Percentiles rank a stretch among this genome's conserved stretches.
Conservation (phyloP, 352 stramenopile species). For the Phytopythium oedochilum region DNA sequence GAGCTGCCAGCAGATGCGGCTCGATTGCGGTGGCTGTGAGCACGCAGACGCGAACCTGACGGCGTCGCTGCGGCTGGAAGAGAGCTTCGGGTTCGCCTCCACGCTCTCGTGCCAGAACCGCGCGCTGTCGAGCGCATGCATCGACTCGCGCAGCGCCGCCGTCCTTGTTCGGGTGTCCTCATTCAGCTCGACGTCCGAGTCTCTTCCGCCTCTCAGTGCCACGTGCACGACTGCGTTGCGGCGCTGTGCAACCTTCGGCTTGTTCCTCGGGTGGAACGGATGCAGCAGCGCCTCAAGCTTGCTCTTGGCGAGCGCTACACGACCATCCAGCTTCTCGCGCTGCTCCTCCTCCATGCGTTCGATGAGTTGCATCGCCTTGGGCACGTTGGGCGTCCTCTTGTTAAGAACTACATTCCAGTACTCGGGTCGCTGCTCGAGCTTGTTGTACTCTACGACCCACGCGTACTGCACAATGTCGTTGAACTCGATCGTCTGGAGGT, state of each 20-base stretch:
- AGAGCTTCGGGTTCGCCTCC: conserved; percentile 19
- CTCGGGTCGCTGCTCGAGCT: conserved; percentile 38
- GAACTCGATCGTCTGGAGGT: conserved; percentile 65
- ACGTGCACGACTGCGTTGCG: conserved; percentile 42
- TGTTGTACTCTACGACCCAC: conserved; percentile 67
- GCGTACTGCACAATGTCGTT: conserved; percentile 59
- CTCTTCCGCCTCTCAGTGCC: background rate
- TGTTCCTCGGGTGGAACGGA: conserved; percentile 46
- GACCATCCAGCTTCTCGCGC: conserved; percentile 41
- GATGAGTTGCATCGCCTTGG: conserved; percentile 50
- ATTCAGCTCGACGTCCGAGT: background rate
- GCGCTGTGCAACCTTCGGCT: conserved; percentile 29
- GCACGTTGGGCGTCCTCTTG: conserved; percentile 36
- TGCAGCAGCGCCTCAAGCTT: conserved; percentile 53
- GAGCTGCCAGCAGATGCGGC: conserved; percentile 32
- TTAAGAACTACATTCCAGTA: conserved; percentile 81
- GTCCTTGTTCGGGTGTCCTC: conserved; percentile 3
- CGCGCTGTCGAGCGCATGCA: conserved; percentile 36
- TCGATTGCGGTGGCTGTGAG: conserved; percentile 15
- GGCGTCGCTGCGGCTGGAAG: background rate
- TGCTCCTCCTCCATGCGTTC: conserved; percentile 54
- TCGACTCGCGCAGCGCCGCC: conserved; percentile 15
- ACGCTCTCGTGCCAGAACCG: conserved; percentile 64
- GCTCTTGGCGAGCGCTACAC: conserved; percentile 44
- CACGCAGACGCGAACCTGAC: conserved; percentile 33